A percentile compares a stretch with the other conserved stretches of the same genome.
Conservation (phyloP, 176 grass and related monocot species). For the Alloteropsis semialata region DNA sequence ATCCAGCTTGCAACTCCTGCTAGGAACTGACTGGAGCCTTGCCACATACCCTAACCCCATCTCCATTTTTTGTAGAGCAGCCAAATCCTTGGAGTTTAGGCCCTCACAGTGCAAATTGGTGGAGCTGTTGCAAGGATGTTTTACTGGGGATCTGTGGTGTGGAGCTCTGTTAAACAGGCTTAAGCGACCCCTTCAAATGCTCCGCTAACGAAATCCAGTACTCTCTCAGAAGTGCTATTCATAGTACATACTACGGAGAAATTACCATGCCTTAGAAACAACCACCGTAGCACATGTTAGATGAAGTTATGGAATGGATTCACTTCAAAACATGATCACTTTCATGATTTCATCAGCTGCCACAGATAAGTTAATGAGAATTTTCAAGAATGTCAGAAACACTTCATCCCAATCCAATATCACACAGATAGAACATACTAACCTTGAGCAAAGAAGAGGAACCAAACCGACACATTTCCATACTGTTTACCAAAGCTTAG, state of each 20-base stretch:
- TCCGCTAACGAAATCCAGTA: not conserved
- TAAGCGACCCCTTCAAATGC: not conserved
- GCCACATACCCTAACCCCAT: not conserved
- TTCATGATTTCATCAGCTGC: not conserved
- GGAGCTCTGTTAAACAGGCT: not conserved
- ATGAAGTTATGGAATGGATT: not conserved
- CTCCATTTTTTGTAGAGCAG: not conserved
- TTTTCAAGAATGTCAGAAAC: not conserved
- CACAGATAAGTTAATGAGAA: not conserved
- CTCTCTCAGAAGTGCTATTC: not conserved
- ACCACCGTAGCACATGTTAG: not conserved
- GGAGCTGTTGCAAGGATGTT: not conserved
- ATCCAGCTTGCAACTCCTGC: not conserved
- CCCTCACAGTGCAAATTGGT: not conserved
- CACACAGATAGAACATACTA: not conserved
- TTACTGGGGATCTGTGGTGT: not conserved
- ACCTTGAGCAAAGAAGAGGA: not conserved
- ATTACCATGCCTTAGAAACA: not conserved
- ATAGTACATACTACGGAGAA: not conserved
- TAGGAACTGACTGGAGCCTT: not conserved
- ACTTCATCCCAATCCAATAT: not conserved
- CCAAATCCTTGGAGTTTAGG: not conserved
- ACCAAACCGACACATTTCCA: not conserved
- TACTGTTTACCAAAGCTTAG: slow-evolving; percentile 14
- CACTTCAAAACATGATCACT: not conserved